These are phyloP conservation scores for Starmerella gropengiesseri DNA, from an alignment of 805 yeast species.

Conservation along the genomic window DNA sequence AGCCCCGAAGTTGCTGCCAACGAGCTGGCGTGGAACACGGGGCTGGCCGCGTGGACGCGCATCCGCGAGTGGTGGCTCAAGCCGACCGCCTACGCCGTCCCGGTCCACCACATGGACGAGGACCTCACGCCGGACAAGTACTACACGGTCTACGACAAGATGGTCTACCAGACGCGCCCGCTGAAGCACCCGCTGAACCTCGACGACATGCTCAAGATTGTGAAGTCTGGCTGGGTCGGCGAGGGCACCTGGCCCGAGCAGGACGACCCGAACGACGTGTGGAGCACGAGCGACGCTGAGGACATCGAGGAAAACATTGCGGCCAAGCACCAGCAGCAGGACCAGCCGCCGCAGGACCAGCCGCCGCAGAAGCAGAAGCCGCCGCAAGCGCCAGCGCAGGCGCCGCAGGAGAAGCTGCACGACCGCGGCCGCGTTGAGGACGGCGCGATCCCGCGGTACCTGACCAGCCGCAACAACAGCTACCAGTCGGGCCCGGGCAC, in stretches of 20 bases:
- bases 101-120: conserved; percentile 22
- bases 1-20: conserved; percentile 12
- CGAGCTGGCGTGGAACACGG: conserved; percentile 39
- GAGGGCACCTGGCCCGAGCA: conserved; percentile 52
- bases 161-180: conserved; percentile 59
- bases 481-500: neutral
- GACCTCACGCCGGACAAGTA: conserved; percentile 28
- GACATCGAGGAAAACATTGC: conserved; percentile 3
- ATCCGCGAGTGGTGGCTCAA: conserved; percentile 57
- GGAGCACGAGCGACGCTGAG: conserved; percentile 21
- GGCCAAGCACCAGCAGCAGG: neutral
- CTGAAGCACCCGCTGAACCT: conserved; percentile 64
- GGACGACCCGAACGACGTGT: conserved; percentile 20
- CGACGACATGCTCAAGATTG: conserved; percentile 55
- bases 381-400: neutral
- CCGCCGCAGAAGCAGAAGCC: neutral
- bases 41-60: conserved; percentile 55
- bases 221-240: conserved; percentile 78
- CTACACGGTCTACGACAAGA: conserved; percentile 46
- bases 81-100: conserved; percentile 22
- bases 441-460: too few relatives aligned
- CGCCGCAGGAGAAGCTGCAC: neutral
- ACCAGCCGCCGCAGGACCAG: neutral
- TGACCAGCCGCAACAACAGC: too few relatives aligned
- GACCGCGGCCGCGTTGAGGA: neutral